Percentiles rank a stretch among this genome's conserved stretches.
These are phyloP conservation scores for Neurospora tetrasperma DNA, from an alignment of 495 filamentous ascomycete genomes.

Conservation along the genomic window DNA sequence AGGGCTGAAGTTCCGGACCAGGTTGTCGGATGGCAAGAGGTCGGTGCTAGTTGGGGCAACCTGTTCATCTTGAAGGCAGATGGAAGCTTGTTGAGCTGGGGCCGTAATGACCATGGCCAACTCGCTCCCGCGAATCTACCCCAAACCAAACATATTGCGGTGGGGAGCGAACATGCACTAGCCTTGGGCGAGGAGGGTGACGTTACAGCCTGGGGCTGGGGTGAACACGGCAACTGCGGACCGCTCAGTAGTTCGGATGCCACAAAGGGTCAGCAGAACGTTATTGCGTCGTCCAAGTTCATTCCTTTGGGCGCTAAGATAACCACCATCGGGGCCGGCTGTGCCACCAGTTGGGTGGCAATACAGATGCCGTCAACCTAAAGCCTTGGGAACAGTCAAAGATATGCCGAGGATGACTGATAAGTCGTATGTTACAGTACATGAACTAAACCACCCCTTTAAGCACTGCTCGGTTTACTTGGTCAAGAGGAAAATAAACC, in stretches of 20 bases:
- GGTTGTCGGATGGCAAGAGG: constrained; percentile 43
- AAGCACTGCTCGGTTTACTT: neutral
- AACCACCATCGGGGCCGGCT: constrained; percentile 62
- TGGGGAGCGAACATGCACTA: constrained; percentile 80
- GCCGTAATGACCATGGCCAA: constrained; percentile 75
- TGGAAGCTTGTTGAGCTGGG: constrained; percentile 53
- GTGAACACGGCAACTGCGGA: constrained; percentile 95
- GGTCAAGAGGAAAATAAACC: constrained; percentile 38
- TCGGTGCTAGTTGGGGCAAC: constrained; percentile 72
- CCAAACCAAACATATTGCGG: constrained; percentile 46
- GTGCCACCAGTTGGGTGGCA: constrained; percentile 78
- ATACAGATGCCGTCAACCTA: constrained; percentile 17
- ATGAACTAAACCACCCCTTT: neutral
- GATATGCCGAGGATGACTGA: neutral
- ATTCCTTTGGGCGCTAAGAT: constrained; percentile 36
- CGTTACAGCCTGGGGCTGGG: constrained; percentile 84
- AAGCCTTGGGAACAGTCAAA: neutral
- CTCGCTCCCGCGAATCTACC: constrained; percentile 51
- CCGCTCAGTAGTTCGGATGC: constrained; percentile 47
- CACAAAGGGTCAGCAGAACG: constrained; percentile 53
- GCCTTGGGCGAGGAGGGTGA: constrained; percentile 50
- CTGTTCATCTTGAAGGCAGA: constrained; percentile 56
- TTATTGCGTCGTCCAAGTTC: constrained; percentile 43
- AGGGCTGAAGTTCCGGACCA: constrained; percentile 29
- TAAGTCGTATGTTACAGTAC: neutral